Evolutionary conservation across 768 basidiomycete genomes (phyloP).

Genomic region (Galerina sulciceps): DNA sequence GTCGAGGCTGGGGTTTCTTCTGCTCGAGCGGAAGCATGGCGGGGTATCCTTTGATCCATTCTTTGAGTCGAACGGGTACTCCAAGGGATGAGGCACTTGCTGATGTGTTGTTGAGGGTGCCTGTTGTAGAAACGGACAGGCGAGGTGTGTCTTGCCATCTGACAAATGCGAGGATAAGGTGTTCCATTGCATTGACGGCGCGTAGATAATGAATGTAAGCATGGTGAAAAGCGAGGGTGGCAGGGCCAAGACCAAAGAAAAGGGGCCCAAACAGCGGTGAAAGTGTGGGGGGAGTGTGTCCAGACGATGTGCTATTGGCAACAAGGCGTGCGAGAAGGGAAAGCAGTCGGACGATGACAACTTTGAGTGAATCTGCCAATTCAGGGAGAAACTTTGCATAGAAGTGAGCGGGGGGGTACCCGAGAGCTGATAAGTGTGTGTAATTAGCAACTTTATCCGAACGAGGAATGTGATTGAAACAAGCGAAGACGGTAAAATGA

Average conservation of each 20-base stretch:
- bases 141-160: conserved; percentile 75
- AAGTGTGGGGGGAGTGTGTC: conserved; percentile 89
- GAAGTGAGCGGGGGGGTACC: conserved; percentile 78
- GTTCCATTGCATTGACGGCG: conserved; percentile 87
- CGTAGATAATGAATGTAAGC: conserved; percentile 72
- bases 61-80: conserved; percentile 84
- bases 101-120: conserved; percentile 37
- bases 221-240: conserved; percentile 52
- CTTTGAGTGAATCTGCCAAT: conserved; percentile 56
- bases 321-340: conserved; percentile 82
- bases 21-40: conserved; percentile 70
- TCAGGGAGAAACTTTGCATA: conserved; percentile 59
- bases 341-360: conserved; percentile 71
- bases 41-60: conserved; percentile 92
- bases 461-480: conserved; percentile 2
- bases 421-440: conserved; percentile 44
- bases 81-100: conserved; percentile 63
- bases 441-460: background rate
- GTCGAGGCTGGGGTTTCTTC: conserved; percentile 66
- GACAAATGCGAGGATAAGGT: conserved; percentile 89
- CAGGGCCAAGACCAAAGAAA: conserved; percentile 78
- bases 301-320: conserved; percentile 82
- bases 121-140: conserved; percentile 26
- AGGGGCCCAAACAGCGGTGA: conserved; percentile 90
- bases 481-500: background rate